A percentile compares a stretch with the other conserved stretches of the same genome.
Evolutionary conservation across 768 basidiomycete species (phyloP).

Genomic region (Mycena kentingensis): DNA sequence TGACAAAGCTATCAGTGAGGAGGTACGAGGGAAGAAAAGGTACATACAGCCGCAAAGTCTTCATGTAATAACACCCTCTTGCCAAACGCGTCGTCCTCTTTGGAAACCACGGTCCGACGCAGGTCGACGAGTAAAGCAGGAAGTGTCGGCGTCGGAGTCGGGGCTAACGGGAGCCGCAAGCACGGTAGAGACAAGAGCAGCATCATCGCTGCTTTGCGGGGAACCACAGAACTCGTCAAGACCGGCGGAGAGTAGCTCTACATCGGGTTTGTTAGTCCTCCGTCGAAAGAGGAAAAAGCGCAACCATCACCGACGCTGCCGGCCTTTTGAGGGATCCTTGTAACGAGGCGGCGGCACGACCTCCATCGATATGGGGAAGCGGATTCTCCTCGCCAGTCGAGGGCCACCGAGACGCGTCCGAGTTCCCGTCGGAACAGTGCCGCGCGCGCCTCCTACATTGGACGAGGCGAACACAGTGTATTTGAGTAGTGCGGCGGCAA

Average conservation of each 20-base stretch:
- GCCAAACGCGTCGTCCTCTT: slow-evolving; percentile 41
- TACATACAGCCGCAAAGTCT: slow-evolving; percentile 46
- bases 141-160: not conserved
- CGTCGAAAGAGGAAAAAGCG: not conserved
- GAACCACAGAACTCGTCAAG: slow-evolving; percentile 46
- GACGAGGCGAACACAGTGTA: slow-evolving; percentile 17
- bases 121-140: slow-evolving; percentile 35
- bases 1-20: slow-evolving; percentile 22
- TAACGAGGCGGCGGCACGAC: slow-evolving; percentile 8
- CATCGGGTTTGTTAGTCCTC: not conserved
- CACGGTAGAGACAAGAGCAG: slow-evolving; percentile 44
- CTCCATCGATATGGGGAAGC: slow-evolving; percentile 9
- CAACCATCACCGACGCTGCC: slow-evolving; percentile 33
- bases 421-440: slow-evolving; percentile 12
- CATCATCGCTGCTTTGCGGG: slow-evolving; percentile 28
- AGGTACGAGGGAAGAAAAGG: not conserved
- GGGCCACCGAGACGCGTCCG: slow-evolving; percentile 15
- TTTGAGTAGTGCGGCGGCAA: slow-evolving; percentile 16
- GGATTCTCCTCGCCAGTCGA: not conserved
- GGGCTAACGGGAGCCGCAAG: slow-evolving; percentile 47
- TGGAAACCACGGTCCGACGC: slow-evolving; percentile 34
- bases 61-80: slow-evolving; percentile 48
- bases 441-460: not conserved
- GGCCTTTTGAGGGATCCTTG: slow-evolving; percentile 32
- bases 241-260: slow-evolving; percentile 50